Conservation (phyloP, 2,329 filamentous ascomycete species). For the Herpotrichia juniperi region DNA sequence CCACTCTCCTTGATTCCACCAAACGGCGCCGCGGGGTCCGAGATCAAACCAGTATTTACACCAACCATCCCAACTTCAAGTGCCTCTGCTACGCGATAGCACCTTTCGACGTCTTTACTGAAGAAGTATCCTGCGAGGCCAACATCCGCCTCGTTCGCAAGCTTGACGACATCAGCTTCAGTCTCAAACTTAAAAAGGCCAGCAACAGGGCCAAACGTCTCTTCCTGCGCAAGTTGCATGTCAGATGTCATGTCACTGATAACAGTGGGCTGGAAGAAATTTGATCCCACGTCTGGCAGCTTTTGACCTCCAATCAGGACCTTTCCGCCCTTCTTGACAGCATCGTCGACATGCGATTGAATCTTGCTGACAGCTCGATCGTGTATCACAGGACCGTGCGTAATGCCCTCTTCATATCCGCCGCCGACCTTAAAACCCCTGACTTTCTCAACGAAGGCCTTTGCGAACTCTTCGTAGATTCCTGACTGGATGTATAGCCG, state of each 20-base stretch:
- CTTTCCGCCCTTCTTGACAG: constrained; percentile 38
- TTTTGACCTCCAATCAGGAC: constrained; percentile 64
- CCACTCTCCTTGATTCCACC: constrained; percentile 58
- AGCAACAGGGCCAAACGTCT: constrained; percentile 95
- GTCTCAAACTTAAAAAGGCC: constrained; percentile 87
- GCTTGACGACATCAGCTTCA: constrained; percentile 83
- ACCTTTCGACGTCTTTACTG: constrained; percentile 64
- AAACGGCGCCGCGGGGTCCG: constrained; percentile 55
- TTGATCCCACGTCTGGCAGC: constrained; percentile 74
- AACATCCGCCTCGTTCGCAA: constrained; percentile 83
- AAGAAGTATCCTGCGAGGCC: constrained; percentile 96
- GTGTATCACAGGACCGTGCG: constrained; percentile 86
- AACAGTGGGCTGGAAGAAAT: constrained; percentile 91
- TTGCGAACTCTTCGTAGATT: constrained; percentile 77
- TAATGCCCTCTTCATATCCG: constrained; percentile 72
- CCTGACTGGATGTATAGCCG: constrained; percentile 79
- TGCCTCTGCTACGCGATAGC: constrained; percentile 66
- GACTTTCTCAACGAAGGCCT: constrained; percentile 73
- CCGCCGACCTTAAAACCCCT: constrained; percentile 76
- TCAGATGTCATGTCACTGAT: constrained; percentile 83
- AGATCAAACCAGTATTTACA: constrained; percentile 58
- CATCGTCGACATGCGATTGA: constrained; percentile 44
- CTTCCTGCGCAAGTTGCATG: constrained; percentile 84
- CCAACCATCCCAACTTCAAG: constrained; percentile 89
- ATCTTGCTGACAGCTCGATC: constrained; percentile 65